These are phyloP conservation scores for Fagopyrum tataricum DNA, from an alignment of 148 eudicot species.

Conservation along the genomic window DNA sequence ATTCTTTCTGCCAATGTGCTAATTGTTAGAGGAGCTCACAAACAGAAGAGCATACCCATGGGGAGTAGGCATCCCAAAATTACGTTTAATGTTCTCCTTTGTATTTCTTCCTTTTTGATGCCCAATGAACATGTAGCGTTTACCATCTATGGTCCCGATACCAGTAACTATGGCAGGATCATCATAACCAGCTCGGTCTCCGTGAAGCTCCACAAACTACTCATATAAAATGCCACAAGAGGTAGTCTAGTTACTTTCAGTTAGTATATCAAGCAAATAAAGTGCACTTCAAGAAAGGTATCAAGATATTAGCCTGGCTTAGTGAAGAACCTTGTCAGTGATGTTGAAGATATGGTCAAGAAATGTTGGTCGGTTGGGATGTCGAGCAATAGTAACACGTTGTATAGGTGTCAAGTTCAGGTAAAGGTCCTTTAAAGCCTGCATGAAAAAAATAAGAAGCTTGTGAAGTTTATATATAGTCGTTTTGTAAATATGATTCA, in stretches of 20 bases:
- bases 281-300: background rate
- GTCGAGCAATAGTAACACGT: conserved; percentile 87
- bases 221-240: conserved; percentile 8
- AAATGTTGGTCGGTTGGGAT: conserved; percentile 90
- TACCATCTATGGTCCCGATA: conserved; percentile 72
- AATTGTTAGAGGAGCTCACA: conserved; percentile 6
- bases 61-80: conserved; percentile 95
- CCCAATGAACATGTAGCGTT: conserved; percentile 81
- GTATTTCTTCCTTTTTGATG: conserved; percentile 89
- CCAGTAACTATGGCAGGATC: conserved; percentile 92
- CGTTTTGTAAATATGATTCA: background rate
- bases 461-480: background rate
- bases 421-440: conserved; percentile 77
- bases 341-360: conserved; percentile 83
- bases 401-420: conserved; percentile 78
- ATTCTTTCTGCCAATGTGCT: background rate
- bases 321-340: conserved; percentile 64
- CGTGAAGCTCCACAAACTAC: conserved; percentile 92
- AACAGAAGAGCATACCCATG: conserved; percentile 56
- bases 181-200: conserved; percentile 86
- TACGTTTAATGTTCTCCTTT: conserved; percentile 72
- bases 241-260: conserved; percentile 1
- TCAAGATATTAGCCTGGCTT: conserved; percentile 5
- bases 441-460: conserved; percentile 21
- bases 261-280: background rate